These are phyloP conservation scores for Hymenoscyphus linearis DNA, from an alignment of 2,329 filamentous ascomycete genomes.

Conservation along the genomic window DNA sequence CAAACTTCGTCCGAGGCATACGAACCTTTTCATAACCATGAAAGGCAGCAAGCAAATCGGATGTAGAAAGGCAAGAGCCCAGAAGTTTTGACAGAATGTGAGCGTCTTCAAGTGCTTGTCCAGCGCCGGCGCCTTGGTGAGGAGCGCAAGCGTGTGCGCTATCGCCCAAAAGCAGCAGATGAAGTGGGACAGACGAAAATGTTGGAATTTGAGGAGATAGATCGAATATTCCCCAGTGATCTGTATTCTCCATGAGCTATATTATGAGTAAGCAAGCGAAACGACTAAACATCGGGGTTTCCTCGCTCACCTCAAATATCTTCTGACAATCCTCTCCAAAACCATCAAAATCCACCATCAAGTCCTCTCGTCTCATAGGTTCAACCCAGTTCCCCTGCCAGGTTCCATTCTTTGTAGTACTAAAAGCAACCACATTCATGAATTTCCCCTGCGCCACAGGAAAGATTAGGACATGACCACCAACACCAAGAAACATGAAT, in stretches of 20 bases:
- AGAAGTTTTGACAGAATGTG: slow-evolving; percentile 50
- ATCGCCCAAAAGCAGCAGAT: slow-evolving; percentile 48
- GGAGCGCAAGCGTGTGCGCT: slow-evolving; percentile 52
- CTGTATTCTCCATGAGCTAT: slow-evolving; percentile 40
- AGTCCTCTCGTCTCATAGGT: slow-evolving; percentile 35
- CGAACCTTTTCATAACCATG: slow-evolving; percentile 35
- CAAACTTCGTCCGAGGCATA: slow-evolving; percentile 29
- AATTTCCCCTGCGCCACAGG: slow-evolving; percentile 47
- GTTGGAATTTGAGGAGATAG: slow-evolving; percentile 37
- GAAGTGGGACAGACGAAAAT: slow-evolving; percentile 39
- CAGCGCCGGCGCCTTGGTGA: slow-evolving; percentile 49
- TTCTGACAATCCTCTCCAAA: slow-evolving; percentile 34
- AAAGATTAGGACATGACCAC: slow-evolving; percentile 54
- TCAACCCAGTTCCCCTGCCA: slow-evolving; percentile 32
- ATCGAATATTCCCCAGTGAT: slow-evolving; percentile 54
- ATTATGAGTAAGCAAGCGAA: slow-evolving; percentile 10
- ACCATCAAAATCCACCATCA: slow-evolving; percentile 35
- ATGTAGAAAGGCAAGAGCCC: slow-evolving; percentile 32
- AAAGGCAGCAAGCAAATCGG: slow-evolving; percentile 33
- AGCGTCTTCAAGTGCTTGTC: slow-evolving; percentile 51
- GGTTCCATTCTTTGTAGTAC: slow-evolving; percentile 32
- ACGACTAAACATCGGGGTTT: neutral
- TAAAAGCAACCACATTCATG: slow-evolving; percentile 50
- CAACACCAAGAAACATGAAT: slow-evolving; percentile 51
- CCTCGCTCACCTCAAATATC: neutral